phyloP scores from a whole-genome alignment of 148 eudicot species.

The Vaccinium corymbosum region DNA sequence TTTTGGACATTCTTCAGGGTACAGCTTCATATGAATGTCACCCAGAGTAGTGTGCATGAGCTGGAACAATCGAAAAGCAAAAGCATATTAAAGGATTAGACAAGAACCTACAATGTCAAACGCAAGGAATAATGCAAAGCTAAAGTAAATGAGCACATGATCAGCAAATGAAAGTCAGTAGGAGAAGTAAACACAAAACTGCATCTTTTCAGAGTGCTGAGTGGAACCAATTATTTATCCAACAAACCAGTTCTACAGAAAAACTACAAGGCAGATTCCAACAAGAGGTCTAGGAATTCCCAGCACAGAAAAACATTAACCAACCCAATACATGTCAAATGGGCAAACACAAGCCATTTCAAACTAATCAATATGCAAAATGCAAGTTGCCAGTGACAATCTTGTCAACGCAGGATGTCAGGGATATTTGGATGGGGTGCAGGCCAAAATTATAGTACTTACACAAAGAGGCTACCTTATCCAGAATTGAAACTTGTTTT shows the following conservation, averaged over 20 bases:
- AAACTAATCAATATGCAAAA: neutral
- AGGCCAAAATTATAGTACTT: neutral
- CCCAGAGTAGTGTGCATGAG: conserved; percentile 92
- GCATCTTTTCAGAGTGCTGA: neutral
- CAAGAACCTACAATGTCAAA: neutral
- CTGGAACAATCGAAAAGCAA: conserved; percentile 31
- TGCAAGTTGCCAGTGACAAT: neutral
- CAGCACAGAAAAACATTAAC: neutral
- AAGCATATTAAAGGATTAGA: neutral
- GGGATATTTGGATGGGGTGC: neutral
- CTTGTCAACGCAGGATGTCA: neutral
- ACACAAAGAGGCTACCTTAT: neutral
- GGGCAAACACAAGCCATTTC: neutral
- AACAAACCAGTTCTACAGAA: neutral
- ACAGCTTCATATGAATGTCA: conserved; percentile 91
- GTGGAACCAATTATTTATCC: neutral
- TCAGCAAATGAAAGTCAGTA: neutral
- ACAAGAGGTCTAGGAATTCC: neutral
- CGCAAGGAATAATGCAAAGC: neutral
- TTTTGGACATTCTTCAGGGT: conserved; percentile 99
- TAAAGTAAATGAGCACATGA: neutral
- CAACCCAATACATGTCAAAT: neutral
- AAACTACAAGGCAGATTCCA: conserved; percentile 6
- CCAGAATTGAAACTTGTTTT: neutral
- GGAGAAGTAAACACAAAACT: neutral